These are phyloP conservation scores for Russula brevipes DNA, from an alignment of 768 basidiomycete species.

Conservation along the genomic window DNA sequence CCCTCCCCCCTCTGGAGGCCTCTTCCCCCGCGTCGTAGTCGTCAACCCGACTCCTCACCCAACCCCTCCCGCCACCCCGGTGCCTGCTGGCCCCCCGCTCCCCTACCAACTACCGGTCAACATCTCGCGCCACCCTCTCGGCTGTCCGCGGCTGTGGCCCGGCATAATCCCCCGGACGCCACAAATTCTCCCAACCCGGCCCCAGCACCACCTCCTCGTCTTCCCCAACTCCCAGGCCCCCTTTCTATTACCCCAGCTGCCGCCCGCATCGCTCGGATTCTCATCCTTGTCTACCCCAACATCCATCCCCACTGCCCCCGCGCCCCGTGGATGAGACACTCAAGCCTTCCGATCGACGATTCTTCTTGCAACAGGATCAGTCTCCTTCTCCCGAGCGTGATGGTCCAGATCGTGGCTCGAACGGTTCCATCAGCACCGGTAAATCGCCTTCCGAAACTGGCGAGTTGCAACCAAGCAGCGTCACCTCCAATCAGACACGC, in stretches of 20 bases:
- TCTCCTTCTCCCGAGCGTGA: slow-evolving; percentile 41
- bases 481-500: slow-evolving; percentile 34
- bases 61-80: slow-evolving; percentile 70
- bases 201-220: slow-evolving; percentile 32
- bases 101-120: slow-evolving; percentile 30
- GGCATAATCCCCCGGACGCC: slow-evolving; percentile 13
- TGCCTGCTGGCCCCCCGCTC: slow-evolving; percentile 27
- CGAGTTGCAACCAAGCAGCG: slow-evolving; percentile 34
- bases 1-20: slow-evolving; percentile 28
- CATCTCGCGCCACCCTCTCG: slow-evolving; percentile 31
- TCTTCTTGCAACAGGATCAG: slow-evolving; percentile 40
- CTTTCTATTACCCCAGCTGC: slow-evolving; percentile 23
- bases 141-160: slow-evolving; percentile 23
- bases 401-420: slow-evolving; percentile 27
- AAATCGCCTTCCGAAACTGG: slow-evolving; percentile 30
- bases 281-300: not conserved
- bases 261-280: not conserved
- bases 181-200: slow-evolving; percentile 23
- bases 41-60: slow-evolving; percentile 75
- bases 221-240: slow-evolving; percentile 40
- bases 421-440: slow-evolving; percentile 32
- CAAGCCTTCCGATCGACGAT: slow-evolving; percentile 39
- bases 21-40: slow-evolving; percentile 56
- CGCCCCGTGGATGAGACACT: slow-evolving; percentile 30
- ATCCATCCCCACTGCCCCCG: not conserved